Evolutionary conservation across 2,329 filamentous ascomycete genomes (phyloP), one percentile per base, ranked within the genome.

Genomic region (Orbilia oligospora): DNA sequence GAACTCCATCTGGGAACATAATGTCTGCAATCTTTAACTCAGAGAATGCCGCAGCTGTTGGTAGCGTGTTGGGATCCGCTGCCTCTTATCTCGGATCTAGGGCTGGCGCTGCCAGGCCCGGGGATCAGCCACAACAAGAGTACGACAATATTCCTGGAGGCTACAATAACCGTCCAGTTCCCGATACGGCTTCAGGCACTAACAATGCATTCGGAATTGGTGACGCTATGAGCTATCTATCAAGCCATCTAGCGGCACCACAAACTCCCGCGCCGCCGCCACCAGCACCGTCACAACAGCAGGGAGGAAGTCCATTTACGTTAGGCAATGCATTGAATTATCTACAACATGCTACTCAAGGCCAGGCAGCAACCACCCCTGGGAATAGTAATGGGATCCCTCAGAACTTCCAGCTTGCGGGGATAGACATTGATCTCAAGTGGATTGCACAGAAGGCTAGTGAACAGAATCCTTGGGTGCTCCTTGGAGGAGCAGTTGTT

Each of bases 341-440:
- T 22, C 51, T 77, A 10, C 68, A 71, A 18, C 55, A 64, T 33
- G 55, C 41, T 22, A 53, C 67, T 16, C 41, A 67, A n/a, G 61
- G 58, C 20, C 73, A 66, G 9, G 14, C 38, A 30, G 27, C 55
- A 8, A 5, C 16, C 33, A 18, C 48, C 24, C 58, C 63, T 16
- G 27, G 71, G 2, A 65, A 36, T 27, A 65, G 22, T 27, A 65
- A 49, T 49, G 63, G 67, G 1, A 30, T 67, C 20, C 73, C 73
- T 14, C 48, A 53, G 6, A 77, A 67, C 30, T 77, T 71, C 44
- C 67, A 68, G 24, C 61, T 77, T 9, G 73, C 73, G 2, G 73
- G 73, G 18, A 77, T 77, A 10, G 73, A 77, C 48, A 77, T 77
- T 14, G 73, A 77, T 49, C 49, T 77, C n/a, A 68, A 67, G 58